Evolutionary conservation across 352 stramenopile species (phyloP).

Genomic region (Phytophthora colocasiae): DNA sequence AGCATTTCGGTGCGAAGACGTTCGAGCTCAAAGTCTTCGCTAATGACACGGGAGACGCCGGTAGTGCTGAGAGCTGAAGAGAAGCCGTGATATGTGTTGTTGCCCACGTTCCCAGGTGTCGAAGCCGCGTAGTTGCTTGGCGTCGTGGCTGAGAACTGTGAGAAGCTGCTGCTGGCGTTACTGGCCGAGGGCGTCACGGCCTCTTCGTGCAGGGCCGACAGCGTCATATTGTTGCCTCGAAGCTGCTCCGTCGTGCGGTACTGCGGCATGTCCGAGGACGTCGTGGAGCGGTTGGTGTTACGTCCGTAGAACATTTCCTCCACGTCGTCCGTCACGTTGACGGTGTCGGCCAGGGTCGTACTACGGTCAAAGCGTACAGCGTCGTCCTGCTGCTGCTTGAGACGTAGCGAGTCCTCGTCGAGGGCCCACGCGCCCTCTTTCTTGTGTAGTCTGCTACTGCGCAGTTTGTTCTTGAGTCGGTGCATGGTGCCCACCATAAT

Average conservation of each 20-base stretch:
- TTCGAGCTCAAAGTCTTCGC: slow-evolving; percentile 35
- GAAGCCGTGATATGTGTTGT: slow-evolving; percentile 24
- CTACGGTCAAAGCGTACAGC: slow-evolving; percentile 43
- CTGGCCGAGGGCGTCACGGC: slow-evolving; percentile 47
- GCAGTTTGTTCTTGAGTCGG: slow-evolving; percentile 74
- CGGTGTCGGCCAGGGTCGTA: slow-evolving; percentile 37
- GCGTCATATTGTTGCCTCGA: slow-evolving; percentile 43
- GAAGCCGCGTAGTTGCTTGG: slow-evolving; percentile 33
- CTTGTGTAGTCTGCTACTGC: slow-evolving; percentile 52
- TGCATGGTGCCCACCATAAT: slow-evolving; percentile 54
- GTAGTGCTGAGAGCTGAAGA: not conserved
- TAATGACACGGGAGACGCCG: not conserved
- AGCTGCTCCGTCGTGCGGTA: slow-evolving; percentile 75
- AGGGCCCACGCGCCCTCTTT: slow-evolving; percentile 36
- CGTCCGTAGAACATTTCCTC: slow-evolving; percentile 72
- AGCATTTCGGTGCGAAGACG: slow-evolving; percentile 59
- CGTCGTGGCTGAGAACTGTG: slow-evolving; percentile 37
- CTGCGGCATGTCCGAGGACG: slow-evolving; percentile 21
- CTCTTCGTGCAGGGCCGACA: slow-evolving; percentile 69
- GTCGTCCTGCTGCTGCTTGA: slow-evolving; percentile 55
- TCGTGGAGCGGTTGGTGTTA: slow-evolving; percentile 23
- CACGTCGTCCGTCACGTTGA: slow-evolving; percentile 70
- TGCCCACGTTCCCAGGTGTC: slow-evolving; percentile 15
- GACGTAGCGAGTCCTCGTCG: slow-evolving; percentile 51
- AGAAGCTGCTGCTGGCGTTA: slow-evolving; percentile 49